phyloP scores from a whole-genome alignment of 306 rosid genomes.

The Castanopsis chinensis region DNA sequence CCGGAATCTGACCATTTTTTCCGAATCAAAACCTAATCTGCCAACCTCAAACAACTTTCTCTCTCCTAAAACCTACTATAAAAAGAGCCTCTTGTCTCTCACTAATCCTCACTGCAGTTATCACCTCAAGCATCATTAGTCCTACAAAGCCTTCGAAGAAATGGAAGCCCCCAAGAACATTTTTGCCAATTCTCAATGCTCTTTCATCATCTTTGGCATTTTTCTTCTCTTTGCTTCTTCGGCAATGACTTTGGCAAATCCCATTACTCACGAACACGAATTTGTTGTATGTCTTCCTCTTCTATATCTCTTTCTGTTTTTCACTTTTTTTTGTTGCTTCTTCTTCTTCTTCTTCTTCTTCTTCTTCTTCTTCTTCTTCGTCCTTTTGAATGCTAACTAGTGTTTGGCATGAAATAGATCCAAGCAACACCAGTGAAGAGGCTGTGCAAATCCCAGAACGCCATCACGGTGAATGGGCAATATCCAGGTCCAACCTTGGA shows the following conservation, averaged over 20 bases:
- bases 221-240: slow-evolving; percentile 59
- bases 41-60: slow-evolving; percentile 47
- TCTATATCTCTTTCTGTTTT: background rate
- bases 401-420: slow-evolving; percentile 40
- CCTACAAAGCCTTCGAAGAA: background rate
- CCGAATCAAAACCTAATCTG: slow-evolving; percentile 60
- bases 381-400: background rate
- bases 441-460: slow-evolving; percentile 89
- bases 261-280: slow-evolving; percentile 59
- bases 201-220: slow-evolving; percentile 31
- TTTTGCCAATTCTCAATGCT: slow-evolving; percentile 18
- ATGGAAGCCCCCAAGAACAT: slow-evolving; percentile 38
- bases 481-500: slow-evolving; percentile 92
- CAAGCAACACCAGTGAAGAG: slow-evolving; percentile 96
- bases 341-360: background rate
- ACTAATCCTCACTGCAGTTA: slow-evolving; percentile 16
- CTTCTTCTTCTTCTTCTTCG: background rate
- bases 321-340: no score
- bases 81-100: slow-evolving; percentile 30
- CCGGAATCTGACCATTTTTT: slow-evolving; percentile 30
- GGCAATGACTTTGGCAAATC: slow-evolving; percentile 46
- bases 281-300: slow-evolving; percentile 64
- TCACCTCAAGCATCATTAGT: background rate
- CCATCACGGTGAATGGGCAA: slow-evolving; percentile 86
- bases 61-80: slow-evolving; percentile 21